These are phyloP conservation scores for Pythium oligandrum DNA, from an alignment of 352 stramenopile genomes.

Conservation along the genomic window DNA sequence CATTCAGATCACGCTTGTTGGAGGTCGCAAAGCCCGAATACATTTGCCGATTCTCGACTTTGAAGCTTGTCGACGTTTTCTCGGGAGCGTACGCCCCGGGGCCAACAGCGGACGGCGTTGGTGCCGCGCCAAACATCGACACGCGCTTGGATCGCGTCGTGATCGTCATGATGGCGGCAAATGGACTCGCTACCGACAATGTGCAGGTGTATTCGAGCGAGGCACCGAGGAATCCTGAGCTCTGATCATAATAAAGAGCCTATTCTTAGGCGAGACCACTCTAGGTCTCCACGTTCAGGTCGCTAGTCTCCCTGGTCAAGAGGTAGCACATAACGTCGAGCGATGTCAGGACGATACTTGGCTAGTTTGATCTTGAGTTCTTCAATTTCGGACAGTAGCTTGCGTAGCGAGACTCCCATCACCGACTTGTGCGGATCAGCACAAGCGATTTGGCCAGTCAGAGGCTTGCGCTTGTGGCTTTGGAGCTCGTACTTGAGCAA, in stretches of 20 bases:
- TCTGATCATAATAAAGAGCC: not conserved
- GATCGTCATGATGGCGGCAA: conserved; percentile 49
- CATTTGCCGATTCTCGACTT: conserved; percentile 22
- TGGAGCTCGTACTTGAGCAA: conserved; percentile 61
- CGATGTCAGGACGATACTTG: conserved; percentile 49
- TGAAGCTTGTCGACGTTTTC: conserved; percentile 48
- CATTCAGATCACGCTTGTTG: conserved; percentile 69
- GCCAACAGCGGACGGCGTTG: conserved; percentile 53
- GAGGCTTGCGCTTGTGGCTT: conserved; percentile 20
- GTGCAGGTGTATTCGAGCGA: no score
- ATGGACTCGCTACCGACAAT: not conserved
- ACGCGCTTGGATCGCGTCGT: conserved; percentile 75
- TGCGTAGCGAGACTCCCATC: conserved; percentile 36
- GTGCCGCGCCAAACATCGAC: conserved; percentile 41
- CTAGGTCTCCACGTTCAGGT: no score
- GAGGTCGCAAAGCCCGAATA: conserved; percentile 73
- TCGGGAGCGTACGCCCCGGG: conserved; percentile 61
- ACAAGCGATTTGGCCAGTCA: conserved; percentile 37
- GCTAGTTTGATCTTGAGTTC: conserved; percentile 40
- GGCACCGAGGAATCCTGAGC: not conserved
- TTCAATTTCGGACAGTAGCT: conserved; percentile 40
- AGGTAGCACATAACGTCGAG: conserved; percentile 37
- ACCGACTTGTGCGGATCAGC: conserved; percentile 45
- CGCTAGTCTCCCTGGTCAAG: conserved; percentile 20
- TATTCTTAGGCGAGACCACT: conserved; percentile 1